Evolutionary conservation across 148 eudicot species (phyloP).

Genomic region (Chenopodium quinoa): DNA sequence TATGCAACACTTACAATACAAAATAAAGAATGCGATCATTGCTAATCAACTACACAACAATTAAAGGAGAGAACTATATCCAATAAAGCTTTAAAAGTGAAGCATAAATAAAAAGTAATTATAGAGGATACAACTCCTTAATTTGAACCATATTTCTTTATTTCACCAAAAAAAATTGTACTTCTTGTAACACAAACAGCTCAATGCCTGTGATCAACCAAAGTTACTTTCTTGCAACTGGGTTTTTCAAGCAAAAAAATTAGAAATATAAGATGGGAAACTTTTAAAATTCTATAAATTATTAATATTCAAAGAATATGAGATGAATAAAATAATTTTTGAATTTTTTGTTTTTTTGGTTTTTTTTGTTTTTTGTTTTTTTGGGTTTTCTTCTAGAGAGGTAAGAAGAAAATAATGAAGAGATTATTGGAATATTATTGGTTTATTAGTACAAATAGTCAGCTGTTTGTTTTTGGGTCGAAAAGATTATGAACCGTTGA

Average conservation of each 20-base stretch:
- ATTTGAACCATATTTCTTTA: slow-evolving; percentile 21
- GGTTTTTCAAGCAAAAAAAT: neutral
- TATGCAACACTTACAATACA: neutral
- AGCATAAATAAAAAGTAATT: no score
- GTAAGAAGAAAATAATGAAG: neutral
- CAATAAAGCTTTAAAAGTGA: neutral
- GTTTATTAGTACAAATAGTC: neutral
- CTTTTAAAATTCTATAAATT: neutral
- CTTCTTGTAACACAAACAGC: neutral
- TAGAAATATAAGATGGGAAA: neutral
- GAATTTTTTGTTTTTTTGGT: neutral
- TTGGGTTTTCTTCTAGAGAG: neutral
- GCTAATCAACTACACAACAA: neutral
- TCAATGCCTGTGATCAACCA: neutral
- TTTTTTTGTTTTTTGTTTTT: neutral
- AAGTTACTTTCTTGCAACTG: neutral
- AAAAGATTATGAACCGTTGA: neutral
- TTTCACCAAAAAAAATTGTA: neutral
- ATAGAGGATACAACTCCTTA: slow-evolving; percentile 55
- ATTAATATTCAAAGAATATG: neutral
- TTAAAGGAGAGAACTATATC: neutral
- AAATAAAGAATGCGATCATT: neutral
- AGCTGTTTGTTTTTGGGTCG: neutral
- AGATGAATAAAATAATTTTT: neutral
- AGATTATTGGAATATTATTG: neutral